phyloP scores from a whole-genome alignment of 108 stramenopile species.

The Asterionellopsis glacialis region DNA sequence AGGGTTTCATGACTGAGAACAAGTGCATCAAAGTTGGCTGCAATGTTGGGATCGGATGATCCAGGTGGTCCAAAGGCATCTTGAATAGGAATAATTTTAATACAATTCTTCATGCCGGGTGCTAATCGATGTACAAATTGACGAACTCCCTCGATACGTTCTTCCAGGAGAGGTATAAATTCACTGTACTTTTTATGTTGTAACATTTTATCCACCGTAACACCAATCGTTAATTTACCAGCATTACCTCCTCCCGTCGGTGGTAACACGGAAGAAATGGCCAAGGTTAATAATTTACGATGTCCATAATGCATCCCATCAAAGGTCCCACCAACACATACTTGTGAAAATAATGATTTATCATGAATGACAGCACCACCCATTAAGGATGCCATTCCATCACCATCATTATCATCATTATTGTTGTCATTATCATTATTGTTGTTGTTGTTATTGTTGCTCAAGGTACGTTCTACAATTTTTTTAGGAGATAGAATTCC shows the following conservation, averaged over 20 bases:
- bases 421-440: background rate
- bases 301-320: conserved; percentile 94
- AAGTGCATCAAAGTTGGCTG: conserved; percentile 69
- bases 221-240: conserved; percentile 72
- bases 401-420: conserved; percentile 7
- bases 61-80: conserved; percentile 84
- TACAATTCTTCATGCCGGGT: conserved; percentile 84
- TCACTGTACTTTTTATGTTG: conserved; percentile 61
- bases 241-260: conserved; percentile 13
- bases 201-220: conserved; percentile 83
- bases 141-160: conserved; percentile 56
- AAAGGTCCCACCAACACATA: conserved; percentile 90
- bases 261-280: conserved; percentile 74
- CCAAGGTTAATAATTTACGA: conserved; percentile 81
- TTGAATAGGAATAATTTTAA: conserved; percentile 59
- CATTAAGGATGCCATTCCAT: conserved; percentile 15
- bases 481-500: conserved; percentile 13
- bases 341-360: conserved; percentile 56
- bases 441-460: conserved; percentile 25
- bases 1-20: conserved; percentile 84
- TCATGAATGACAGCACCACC: conserved; percentile 58
- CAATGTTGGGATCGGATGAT: conserved; percentile 17
- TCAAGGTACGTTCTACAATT: conserved; percentile 34
- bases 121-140: conserved; percentile 75
- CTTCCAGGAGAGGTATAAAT: conserved; percentile 51